A percentile compares a stretch with the other conserved stretches of the same genome.
These are phyloP conservation scores for Fragaria nilgerrensis DNA, from an alignment of 306 rosid genomes.

Conservation along the genomic window DNA sequence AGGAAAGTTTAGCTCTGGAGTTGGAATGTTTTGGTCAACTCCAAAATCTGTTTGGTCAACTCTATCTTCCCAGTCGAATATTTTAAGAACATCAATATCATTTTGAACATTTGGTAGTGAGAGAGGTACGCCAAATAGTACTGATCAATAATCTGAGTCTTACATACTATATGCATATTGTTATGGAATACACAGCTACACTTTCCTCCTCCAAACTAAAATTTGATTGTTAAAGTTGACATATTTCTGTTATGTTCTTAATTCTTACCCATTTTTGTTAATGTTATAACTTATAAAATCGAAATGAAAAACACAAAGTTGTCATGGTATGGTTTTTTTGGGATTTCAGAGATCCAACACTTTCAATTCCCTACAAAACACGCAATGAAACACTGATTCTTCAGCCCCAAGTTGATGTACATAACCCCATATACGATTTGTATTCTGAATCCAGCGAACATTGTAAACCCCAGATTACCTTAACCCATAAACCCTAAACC, in stretches of 20 bases:
- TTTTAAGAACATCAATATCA: not conserved
- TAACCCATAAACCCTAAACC: not conserved
- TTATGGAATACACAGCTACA: not conserved
- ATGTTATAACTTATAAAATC: not conserved
- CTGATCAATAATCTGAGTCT: not conserved
- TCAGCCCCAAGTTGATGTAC: not conserved
- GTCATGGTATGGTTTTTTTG: not conserved
- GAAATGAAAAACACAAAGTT: not conserved
- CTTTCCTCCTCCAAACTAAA: not conserved
- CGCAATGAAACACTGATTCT: not conserved
- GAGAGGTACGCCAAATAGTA: too few species aligned
- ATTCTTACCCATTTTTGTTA: not conserved
- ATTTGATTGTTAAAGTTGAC: not conserved
- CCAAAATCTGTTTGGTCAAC: not conserved
- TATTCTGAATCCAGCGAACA: not conserved
- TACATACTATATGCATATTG: not conserved
- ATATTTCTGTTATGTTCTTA: not conserved
- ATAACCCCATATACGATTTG: not conserved
- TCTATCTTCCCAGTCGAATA: not conserved
- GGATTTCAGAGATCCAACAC: not conserved
- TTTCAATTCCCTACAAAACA: not conserved
- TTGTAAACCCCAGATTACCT: not conserved
- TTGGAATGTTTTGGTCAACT: conserved; percentile 16
- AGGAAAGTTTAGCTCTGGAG: not conserved
- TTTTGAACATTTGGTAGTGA: conserved; percentile 1